Evolutionary conservation across 768 basidiomycete species (phyloP).

Genomic region (Pleurotus cornucopiae): DNA sequence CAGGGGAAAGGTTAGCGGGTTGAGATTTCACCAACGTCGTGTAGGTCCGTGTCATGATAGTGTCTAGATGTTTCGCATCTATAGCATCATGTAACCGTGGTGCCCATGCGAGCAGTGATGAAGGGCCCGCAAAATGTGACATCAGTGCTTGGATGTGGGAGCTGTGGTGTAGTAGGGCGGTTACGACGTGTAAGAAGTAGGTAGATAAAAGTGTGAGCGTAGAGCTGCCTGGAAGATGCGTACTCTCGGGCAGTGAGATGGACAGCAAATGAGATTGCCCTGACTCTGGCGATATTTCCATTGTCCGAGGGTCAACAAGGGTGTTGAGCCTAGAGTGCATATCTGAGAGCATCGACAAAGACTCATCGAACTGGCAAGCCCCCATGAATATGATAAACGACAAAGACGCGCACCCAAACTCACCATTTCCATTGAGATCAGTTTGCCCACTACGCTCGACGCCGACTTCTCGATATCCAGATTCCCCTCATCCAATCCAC

Average conservation of each 20-base stretch:
- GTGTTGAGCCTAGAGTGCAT: conserved; percentile 41
- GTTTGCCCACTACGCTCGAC: conserved; percentile 59
- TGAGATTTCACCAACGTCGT: conserved; percentile 44
- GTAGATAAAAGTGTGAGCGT: conserved; percentile 55
- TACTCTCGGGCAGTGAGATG: conserved; percentile 35
- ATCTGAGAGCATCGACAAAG: conserved; percentile 38
- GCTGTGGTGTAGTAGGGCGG: conserved; percentile 28
- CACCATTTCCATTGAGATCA: conserved; percentile 70
- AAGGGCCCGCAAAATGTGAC: conserved; percentile 21
- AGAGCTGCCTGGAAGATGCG: conserved; percentile 21
- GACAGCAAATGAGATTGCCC: conserved; percentile 30
- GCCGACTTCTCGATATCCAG: conserved; percentile 75
- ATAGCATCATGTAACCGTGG: conserved; percentile 32
- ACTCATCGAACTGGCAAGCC: conserved; percentile 44
- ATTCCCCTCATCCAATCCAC: conserved; percentile 39
- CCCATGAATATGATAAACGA: background rate
- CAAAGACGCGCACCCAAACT: conserved; percentile 21
- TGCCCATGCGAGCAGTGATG: conserved; percentile 51
- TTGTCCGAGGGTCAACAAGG: conserved; percentile 16
- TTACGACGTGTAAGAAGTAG: conserved; percentile 54
- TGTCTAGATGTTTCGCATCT: conserved; percentile 51
- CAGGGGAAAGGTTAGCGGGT: conserved; percentile 14
- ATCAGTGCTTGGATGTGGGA: conserved; percentile 22
- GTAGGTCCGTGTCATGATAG: conserved; percentile 57
- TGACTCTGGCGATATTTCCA: conserved; percentile 3